phyloP scores from a whole-genome alignment of 495 filamentous ascomycete genomes.

The Ramalina intermedia region DNA sequence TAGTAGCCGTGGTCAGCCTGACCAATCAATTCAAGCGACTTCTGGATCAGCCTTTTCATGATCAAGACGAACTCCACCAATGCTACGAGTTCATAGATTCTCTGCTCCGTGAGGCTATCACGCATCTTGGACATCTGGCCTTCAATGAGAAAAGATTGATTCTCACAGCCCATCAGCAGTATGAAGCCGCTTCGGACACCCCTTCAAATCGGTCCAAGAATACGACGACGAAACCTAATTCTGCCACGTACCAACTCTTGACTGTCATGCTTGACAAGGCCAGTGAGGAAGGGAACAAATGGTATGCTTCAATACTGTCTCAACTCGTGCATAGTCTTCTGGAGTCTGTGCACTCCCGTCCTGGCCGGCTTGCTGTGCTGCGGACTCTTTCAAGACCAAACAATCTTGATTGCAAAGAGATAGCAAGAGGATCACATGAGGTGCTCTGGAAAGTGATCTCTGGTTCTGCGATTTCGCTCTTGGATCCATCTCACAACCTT shows the following conservation, averaged over 20 bases:
- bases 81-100: constrained; percentile 40
- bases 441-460: constrained; percentile 27
- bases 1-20: constrained; percentile 58
- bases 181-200: constrained; percentile 30
- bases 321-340: constrained; percentile 8
- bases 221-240: constrained; percentile 4
- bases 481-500: constrained; percentile 5
- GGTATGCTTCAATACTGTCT: constrained; percentile 1
- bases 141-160: constrained; percentile 64
- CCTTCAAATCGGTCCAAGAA: constrained; percentile 30
- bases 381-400: constrained; percentile 25
- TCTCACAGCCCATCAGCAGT: constrained; percentile 26
- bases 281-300: not conserved
- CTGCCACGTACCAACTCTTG: constrained; percentile 12
- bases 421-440: not conserved
- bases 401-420: not conserved
- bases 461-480: constrained; percentile 17
- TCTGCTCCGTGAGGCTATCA: constrained; percentile 46
- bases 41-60: constrained; percentile 34
- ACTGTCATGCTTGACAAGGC: constrained; percentile 3
- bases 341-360: constrained; percentile 21
- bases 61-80: not conserved
- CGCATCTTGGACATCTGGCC: constrained; percentile 51
- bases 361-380: constrained; percentile 31
- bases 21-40: constrained; percentile 50